Percentiles rank a stretch among this genome's conserved stretches.
Evolutionary conservation across 495 filamentous ascomycete species (phyloP).

Genomic region (Aspergillus olivimuriae): DNA sequence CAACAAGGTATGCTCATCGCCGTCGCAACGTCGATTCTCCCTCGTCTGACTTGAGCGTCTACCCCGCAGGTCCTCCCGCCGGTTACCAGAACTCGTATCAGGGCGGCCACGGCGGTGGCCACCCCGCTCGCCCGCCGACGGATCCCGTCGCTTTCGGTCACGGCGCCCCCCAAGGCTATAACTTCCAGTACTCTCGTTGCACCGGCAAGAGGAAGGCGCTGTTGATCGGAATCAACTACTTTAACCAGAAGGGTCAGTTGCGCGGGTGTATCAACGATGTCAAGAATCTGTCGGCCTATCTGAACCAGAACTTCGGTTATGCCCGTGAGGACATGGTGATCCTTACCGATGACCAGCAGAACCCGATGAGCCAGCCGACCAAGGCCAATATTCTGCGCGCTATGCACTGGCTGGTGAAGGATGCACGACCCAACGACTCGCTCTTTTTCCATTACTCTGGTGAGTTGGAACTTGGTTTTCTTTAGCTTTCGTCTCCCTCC

Average conservation of each 20-base stretch:
- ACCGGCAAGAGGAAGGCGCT: slow-evolving; percentile 88
- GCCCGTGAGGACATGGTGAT: slow-evolving; percentile 97
- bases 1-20: too few relatives aligned
- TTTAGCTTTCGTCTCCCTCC: too few relatives aligned
- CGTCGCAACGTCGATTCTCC: too few relatives aligned
- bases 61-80: not conserved
- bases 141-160: slow-evolving; percentile 58
- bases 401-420: slow-evolving; percentile 98
- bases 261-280: slow-evolving; percentile 98
- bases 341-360: slow-evolving; percentile 94
- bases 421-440: slow-evolving; percentile 88
- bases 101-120: slow-evolving; percentile 20
- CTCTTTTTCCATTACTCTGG: slow-evolving; percentile 99
- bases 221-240: slow-evolving; percentile 97
- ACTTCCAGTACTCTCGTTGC: slow-evolving; percentile 87
- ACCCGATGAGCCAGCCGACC: slow-evolving; percentile 93
- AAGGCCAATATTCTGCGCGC: slow-evolving; percentile 93
- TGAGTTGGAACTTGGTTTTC: too few relatives aligned
- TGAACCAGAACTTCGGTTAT: slow-evolving; percentile 88
- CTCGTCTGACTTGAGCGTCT: not conserved
- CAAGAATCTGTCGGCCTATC: slow-evolving; percentile 90
- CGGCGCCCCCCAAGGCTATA: slow-evolving; percentile 72
- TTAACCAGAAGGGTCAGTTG: slow-evolving; percentile 84
- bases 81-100: slow-evolving; percentile 30
- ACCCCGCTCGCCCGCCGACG: slow-evolving; percentile 36